Conservation (phyloP, 345 rosid species). For the Noccaea caerulescens region DNA sequence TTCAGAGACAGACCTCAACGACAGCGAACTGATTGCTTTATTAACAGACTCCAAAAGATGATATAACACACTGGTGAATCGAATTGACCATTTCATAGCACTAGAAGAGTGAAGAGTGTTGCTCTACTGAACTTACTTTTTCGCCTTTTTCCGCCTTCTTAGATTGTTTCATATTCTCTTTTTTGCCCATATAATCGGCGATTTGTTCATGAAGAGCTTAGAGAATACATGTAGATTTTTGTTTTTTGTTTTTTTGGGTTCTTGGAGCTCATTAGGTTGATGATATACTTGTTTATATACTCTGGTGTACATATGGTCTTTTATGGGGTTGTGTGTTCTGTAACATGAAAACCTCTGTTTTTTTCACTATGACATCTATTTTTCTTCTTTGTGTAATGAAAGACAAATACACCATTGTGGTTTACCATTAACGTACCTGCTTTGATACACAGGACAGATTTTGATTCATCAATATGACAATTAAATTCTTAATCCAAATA, state of each 20-base stretch:
- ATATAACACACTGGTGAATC: slow-evolving; percentile 18
- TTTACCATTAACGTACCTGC: not conserved
- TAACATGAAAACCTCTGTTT: slow-evolving; percentile 34
- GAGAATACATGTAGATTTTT: slow-evolving; percentile 35
- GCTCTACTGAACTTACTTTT: slow-evolving; percentile 22
- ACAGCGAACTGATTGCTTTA: slow-evolving; percentile 51
- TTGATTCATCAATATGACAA: not conserved
- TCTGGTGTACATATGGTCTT: slow-evolving; percentile 45
- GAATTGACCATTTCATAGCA: slow-evolving; percentile 25
- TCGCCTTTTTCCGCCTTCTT: slow-evolving; percentile 16
- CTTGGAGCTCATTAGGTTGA: slow-evolving; percentile 27
- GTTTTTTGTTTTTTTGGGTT: not conserved
- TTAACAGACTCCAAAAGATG: slow-evolving; percentile 49
- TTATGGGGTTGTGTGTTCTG: slow-evolving; percentile 36
- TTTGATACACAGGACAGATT: not conserved
- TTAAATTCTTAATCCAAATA: not conserved
- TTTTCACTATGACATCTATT: slow-evolving; percentile 22
- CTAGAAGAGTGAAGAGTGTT: slow-evolving; percentile 34
- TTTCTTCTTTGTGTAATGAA: slow-evolving; percentile 22
- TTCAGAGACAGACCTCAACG: slow-evolving; percentile 50
- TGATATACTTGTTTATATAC: slow-evolving; percentile 27
- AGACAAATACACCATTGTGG: slow-evolving; percentile 4
- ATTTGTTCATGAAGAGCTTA: slow-evolving; percentile 35
- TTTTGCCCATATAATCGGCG: slow-evolving; percentile 13
- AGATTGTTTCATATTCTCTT: slow-evolving; percentile 10